phyloP scores from a whole-genome alignment of 495 filamentous ascomycete species.

The Clohesyomyces aquaticus region DNA sequence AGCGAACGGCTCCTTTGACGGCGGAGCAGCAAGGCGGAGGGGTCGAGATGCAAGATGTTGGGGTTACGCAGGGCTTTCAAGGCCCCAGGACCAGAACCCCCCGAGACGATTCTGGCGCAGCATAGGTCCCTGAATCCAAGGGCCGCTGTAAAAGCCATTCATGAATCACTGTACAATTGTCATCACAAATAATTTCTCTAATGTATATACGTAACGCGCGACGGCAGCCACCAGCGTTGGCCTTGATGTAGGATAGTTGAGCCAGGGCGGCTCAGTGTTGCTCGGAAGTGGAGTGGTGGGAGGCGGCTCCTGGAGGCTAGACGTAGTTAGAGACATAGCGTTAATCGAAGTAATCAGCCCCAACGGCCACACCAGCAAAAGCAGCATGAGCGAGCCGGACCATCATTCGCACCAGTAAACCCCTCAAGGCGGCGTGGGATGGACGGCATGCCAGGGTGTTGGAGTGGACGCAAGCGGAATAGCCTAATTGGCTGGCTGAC shows the following conservation, averaged over 20 bases:
- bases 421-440: conserved; percentile 1
- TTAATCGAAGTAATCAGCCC: neutral
- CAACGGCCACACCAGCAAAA: neutral
- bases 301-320: neutral
- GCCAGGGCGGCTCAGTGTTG: neutral
- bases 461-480: conserved; percentile 28
- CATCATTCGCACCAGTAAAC: neutral
- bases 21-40: conserved; percentile 57
- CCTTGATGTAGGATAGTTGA: conserved; percentile 7
- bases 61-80: conserved; percentile 38
- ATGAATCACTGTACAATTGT: conserved; percentile 24
- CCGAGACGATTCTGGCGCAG: conserved; percentile 20
- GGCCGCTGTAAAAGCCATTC: conserved; percentile 14
- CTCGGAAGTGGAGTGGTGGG: neutral
- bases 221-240: neutral
- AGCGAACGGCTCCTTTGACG: conserved; percentile 55
- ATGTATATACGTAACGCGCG: conserved; percentile 23
- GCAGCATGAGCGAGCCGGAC: no score
- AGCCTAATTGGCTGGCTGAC: conserved; percentile 39
- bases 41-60: conserved; percentile 65
- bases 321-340: neutral
- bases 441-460: conserved; percentile 33
- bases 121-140: neutral
- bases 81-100: conserved; percentile 31
- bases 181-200: conserved; percentile 22